These are phyloP conservation scores for Lachancea quebecensis DNA, from an alignment of 805 yeast genomes.

Conservation along the genomic window DNA sequence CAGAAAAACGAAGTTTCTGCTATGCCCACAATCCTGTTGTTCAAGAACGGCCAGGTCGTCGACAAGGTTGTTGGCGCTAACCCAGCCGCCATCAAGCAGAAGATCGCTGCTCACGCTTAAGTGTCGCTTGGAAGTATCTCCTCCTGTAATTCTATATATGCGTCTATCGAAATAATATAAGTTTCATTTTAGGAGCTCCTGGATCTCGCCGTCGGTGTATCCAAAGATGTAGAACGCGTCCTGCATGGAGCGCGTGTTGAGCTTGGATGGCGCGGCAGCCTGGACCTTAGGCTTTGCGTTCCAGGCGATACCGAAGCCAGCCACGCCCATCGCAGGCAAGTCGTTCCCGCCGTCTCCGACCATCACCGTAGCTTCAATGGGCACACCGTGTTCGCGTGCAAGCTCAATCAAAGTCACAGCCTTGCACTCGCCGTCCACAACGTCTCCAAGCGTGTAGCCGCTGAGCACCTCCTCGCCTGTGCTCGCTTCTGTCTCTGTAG, in stretches of 20 bases:
- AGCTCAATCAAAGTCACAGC: conserved; percentile 63
- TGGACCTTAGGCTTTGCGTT: conserved; percentile 95
- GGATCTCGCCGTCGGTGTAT: conserved; percentile 50
- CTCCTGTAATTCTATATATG: not conserved
- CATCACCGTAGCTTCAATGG: conserved; percentile 56
- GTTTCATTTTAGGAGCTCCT: conserved; percentile 15
- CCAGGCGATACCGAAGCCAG: conserved; percentile 96
- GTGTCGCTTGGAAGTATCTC: conserved; percentile 1
- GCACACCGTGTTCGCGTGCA: conserved; percentile 48
- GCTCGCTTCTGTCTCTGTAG: conserved; percentile 38
- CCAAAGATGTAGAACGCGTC: conserved; percentile 83
- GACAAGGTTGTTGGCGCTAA: conserved; percentile 85
- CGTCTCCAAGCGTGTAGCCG: conserved; percentile 72
- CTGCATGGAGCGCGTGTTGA: conserved; percentile 65
- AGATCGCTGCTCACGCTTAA: conserved; percentile 48
- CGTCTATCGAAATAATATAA: not conserved
- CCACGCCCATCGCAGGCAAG: conserved; percentile 80
- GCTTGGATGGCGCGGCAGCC: conserved; percentile 67
- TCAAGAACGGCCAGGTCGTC: conserved; percentile 76
- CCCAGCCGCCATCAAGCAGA: conserved; percentile 73
- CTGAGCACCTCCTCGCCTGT: conserved; percentile 45
- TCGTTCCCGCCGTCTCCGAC: conserved; percentile 98
- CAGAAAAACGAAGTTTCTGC: conserved; percentile 53
- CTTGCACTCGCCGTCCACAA: conserved; percentile 82
- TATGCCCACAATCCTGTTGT: conserved; percentile 65